Evolutionary conservation across 345 rosid genomes (phyloP), one percentile per base, ranked within the genome.

Genomic region (Melaleuca alternifolia): DNA sequence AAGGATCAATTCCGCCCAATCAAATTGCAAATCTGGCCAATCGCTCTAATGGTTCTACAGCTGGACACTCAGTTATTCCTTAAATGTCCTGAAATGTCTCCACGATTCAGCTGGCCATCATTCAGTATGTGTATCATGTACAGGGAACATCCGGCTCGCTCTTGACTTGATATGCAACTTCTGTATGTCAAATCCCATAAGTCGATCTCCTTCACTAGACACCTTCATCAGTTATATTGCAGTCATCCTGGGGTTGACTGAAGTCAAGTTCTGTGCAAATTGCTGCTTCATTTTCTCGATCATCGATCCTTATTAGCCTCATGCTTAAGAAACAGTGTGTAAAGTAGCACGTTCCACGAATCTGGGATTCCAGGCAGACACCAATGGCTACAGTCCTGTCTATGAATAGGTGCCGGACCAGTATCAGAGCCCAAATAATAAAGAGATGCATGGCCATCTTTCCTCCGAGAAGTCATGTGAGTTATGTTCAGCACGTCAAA

Each of bases 311-410:
- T 54, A 84, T 44, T 53, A 23, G 87, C 77, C 28, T 90, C 93
- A 6, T 65, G 95, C 89, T 93, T 92, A n/a, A 93, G 91, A 85
- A 95, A 84, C 81, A 94, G 48, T 2, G 96, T 92, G 51, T 92
- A 94, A 21, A 94, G 97, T 50, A 97, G 92, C 89, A 95, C 98
- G 33, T 97, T 97, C 99, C 98, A 96, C 10, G 96, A 86, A 87
- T 96, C 99, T 2, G 99, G 99, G 28, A 97, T 96, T 33, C 99
- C 99, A 15, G 99, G 99, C 56, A 97, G 94, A 91, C 97, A 97
- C 99, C 98, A 97, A 82, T 96, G 99, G 88, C 97, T 96, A 90
- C 99, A 97, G 87, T 96, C 99, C 87, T 95, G 98, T 81, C 93
- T 93, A 86, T 91, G 93, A 33, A 95, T 51, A 3, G 98, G 93